Percentiles rank a stretch among this genome's conserved stretches.
Evolutionary conservation across 768 basidiomycete species (phyloP).

Genomic region (Rhodotorula paludigena): DNA sequence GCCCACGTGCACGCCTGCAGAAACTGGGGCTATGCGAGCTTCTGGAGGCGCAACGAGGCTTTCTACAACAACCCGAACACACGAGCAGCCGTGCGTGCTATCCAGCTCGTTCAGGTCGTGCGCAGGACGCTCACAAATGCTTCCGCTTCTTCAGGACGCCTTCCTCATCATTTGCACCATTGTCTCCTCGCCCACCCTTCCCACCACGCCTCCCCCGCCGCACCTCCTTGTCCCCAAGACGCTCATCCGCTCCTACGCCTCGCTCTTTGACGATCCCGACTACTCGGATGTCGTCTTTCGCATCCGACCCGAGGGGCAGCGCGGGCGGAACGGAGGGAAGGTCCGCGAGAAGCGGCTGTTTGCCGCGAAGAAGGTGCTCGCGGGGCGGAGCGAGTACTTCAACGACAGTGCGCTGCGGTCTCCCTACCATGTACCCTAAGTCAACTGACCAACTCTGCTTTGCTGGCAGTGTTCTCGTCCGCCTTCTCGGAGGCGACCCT

Average conservation of each 20-base stretch:
- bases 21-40: conserved; percentile 32
- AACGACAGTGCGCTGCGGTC: conserved; percentile 14
- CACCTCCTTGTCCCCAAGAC: conserved; percentile 46
- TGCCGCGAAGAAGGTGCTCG: conserved; percentile 48
- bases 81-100: neutral
- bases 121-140: neutral
- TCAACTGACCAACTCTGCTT: neutral
- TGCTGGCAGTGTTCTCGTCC: conserved; percentile 32
- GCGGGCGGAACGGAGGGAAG: conserved; percentile 44
- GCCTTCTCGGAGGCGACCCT: conserved; percentile 36
- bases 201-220: conserved; percentile 28
- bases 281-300: conserved; percentile 49
- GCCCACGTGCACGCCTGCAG: too few relatives aligned
- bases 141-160: conserved; percentile 41
- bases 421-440: neutral
- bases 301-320: conserved; percentile 39
- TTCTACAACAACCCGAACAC: conserved; percentile 40
- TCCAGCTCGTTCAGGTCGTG: neutral
- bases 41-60: conserved; percentile 27
- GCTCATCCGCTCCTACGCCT: conserved; percentile 46
- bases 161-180: conserved; percentile 50
- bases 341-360: conserved; percentile 42
- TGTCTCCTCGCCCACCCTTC: conserved; percentile 46
- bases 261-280: conserved; percentile 47
- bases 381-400: conserved; percentile 47